phyloP scores from a whole-genome alignment of 2,329 filamentous ascomycete genomes.

The Pseudomassariella vexata region DNA sequence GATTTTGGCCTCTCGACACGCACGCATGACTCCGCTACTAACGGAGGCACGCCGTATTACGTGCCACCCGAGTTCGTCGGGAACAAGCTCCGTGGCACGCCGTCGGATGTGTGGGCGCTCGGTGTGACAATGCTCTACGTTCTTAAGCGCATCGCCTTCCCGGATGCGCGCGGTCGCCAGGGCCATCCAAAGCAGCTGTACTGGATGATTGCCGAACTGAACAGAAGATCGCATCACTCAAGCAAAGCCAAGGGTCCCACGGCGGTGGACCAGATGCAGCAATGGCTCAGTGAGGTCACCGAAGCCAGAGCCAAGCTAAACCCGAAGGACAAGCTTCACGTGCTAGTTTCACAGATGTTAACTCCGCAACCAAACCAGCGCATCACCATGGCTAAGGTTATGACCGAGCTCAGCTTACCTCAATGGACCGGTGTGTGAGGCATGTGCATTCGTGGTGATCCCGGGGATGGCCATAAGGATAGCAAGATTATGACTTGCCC shows the following conservation, averaged over 20 bases:
- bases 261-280: constrained; percentile 47
- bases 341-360: constrained; percentile 49
- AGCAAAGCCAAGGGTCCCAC: constrained; percentile 17
- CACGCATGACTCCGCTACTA: constrained; percentile 37
- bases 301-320: constrained; percentile 41
- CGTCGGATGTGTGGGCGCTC: constrained; percentile 55
- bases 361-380: constrained; percentile 43
- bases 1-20: constrained; percentile 53
- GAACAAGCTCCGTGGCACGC: constrained; percentile 43
- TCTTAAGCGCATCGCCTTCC: constrained; percentile 48
- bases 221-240: constrained; percentile 29
- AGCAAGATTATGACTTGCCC: too few species aligned
- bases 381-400: constrained; percentile 47
- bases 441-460: too few species aligned
- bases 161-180: constrained; percentile 43
- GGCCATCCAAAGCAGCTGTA: constrained; percentile 45
- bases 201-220: constrained; percentile 53
- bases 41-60: constrained; percentile 56
- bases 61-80: constrained; percentile 57
- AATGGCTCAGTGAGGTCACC: constrained; percentile 49
- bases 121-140: constrained; percentile 58
- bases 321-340: constrained; percentile 41
- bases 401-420: constrained; percentile 33
- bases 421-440: constrained; percentile 18
- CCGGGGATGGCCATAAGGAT: too few species aligned